Evolutionary conservation across 192 early-diverging fungal genomes (phyloP), one percentile per base, ranked within the genome.

Genomic region (Podila minutissima): DNA sequence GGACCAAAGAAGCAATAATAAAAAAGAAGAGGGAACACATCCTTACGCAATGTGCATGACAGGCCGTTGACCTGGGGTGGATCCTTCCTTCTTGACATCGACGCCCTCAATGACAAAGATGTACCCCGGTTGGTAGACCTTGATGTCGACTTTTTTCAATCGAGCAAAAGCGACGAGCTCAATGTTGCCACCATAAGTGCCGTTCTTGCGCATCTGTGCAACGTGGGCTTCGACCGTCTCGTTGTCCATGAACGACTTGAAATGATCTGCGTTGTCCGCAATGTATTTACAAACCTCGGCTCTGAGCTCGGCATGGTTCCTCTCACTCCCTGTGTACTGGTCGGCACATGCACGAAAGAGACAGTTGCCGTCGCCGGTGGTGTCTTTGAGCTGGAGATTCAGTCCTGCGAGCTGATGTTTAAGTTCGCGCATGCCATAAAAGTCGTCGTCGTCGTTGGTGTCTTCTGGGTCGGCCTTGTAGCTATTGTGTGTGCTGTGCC

Each of bases 121-220:
- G 55, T 86, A 85, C 17, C 92, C 91, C 11, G 88, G 77, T 53
- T 92, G 93, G 57, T 94, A 92, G 12, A 94, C 89, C 66, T 86
- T 88, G 63, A 94, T 91, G 65, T 94, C 88, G 6, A 92, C 86
- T 1, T 64, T 62, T 60, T 86, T 85, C 69, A 88, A 69, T 38
- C 88, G 85, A 8, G 93, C 92, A 86, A 91, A 94, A 3, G 87
- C 92, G 3, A 90, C 92, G 26, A 94, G 62, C 71, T 93, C 93
- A 82, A 93, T 85, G 66, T 94, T 93, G 28, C 92, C 93, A 22
- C 90, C 93, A 79, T 86, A 94, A 9, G 87, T 88, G 9, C 91
- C 91, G 20, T 75, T 60, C 5, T 81, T 83, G 28, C 87, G 84
- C 92, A 94, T 93, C 11, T 86, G 83, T 51, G 57, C 49, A 1